Base-by-base conservation (phyloP, 73 alveolate species). In the Paramecium pentaurelia region DNA sequence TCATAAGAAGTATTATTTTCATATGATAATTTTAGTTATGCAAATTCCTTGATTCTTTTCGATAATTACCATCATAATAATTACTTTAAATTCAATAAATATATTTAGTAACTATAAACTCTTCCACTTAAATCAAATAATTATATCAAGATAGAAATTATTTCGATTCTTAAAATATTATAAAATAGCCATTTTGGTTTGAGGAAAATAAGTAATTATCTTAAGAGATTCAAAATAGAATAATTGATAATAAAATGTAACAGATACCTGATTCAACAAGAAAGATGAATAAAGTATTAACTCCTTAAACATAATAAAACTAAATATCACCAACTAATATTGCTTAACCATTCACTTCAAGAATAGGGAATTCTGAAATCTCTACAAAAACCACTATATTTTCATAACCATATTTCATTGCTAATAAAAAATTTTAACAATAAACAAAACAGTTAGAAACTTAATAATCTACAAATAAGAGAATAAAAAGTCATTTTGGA, bases 121-220 rank as follows among this genome's bases (percentile, higher is more conserved):
- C 73, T 27, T 38, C 91, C 1, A 45, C 20, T 6, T 25, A 28
- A 22, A 20, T 80, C 1, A 80, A 47, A 80, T 80, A 42, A 51
- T 0, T 80, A 44, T 47, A 27, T 27, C 8, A 30, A 22, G 45
- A 80, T 80, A 40, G 91, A 44, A 45, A 18, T 2, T 42, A 42
- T 20, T 80, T 80, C 12, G 91, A 80, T 25, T 38, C 34, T 18
- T 32, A 80, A 47, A 80, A 80, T 47, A 80, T 80, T 45, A 58
- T 80, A 4, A 80, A 80, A 80, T 49, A 44, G 25, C 91, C 91
- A 80, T 47, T 45, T 49, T 80, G 91, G 91, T 80, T 80, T 45
- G 91, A 80, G 32, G 91, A 80, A 22, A 80, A 80, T 47, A 22
- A 28, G 6, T 18, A 80, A 7, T 14, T 80, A 1, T 3, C 91